Percentiles rank a stretch among this genome's conserved stretches.
phyloP scores from a whole-genome alignment of 768 basidiomycete species.

The Tylopilus plumbeoviolaceoides region DNA sequence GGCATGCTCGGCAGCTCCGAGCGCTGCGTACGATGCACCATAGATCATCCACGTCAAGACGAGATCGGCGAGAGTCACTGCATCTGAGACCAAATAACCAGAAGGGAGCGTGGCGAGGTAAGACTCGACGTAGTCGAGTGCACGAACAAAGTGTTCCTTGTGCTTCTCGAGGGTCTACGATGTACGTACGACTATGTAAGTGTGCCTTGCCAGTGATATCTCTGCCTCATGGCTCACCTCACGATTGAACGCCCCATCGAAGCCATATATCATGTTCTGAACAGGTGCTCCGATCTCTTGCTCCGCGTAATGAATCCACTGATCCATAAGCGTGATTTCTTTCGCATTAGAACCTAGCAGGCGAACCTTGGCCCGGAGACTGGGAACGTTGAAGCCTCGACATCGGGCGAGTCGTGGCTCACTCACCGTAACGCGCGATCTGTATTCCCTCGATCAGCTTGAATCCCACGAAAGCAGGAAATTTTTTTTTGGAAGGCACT shows the following conservation, averaged over 20 bases:
- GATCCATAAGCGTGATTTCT: slow-evolving; percentile 13
- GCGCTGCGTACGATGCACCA: too few relatives aligned
- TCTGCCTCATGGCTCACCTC: slow-evolving; percentile 3
- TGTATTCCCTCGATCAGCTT: slow-evolving; percentile 11
- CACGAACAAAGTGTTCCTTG: slow-evolving; percentile 1
- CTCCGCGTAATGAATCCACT: slow-evolving; percentile 21
- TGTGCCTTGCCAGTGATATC: not conserved
- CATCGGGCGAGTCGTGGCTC: not conserved
- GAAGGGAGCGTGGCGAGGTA: too few relatives aligned
- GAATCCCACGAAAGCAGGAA: too few relatives aligned
- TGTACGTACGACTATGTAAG: too few relatives aligned
- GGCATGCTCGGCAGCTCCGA: too few relatives aligned
- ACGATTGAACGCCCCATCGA: not conserved
- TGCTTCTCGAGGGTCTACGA: not conserved
- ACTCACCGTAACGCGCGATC: slow-evolving; percentile 20
- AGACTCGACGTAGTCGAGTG: too few relatives aligned
- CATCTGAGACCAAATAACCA: too few relatives aligned
- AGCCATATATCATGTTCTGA: not conserved
- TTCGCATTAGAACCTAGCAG: slow-evolving; percentile 13
- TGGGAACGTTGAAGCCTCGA: not conserved
- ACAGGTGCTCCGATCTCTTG: slow-evolving; percentile 4
- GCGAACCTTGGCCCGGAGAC: slow-evolving; percentile 8
- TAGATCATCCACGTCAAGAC: too few relatives aligned
- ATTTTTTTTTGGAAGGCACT: too few relatives aligned
- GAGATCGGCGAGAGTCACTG: too few relatives aligned